Base-by-base conservation (phyloP, 108 stramenopile species). In the Pseudonitzschia multistriata region DNA sequence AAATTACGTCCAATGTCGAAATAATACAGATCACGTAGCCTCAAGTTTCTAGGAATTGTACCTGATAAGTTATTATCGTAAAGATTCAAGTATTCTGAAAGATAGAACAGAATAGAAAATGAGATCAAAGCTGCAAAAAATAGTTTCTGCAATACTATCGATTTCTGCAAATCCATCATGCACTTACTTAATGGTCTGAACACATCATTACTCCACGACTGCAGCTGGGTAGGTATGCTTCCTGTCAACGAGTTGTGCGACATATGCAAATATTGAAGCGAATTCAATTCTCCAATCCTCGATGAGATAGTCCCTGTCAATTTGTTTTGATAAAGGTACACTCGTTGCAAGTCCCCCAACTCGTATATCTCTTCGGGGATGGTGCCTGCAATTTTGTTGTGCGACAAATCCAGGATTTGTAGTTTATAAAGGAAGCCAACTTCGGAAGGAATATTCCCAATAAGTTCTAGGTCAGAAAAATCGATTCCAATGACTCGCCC, bases 1-100 rank as follows among this genome's bases (percentile, higher is more conserved):
- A 71, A 45, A 57, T 86, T 86, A 25, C 57, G 31, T 6, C 76
- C 67, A 25, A 86, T 42, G 67, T 83, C 82, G 49, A 86, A 54
- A 55, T 76, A 79, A n/a, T 62, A 78, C 25, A 84, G 34, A 17
- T 69, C 28, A 21, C 66, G 53, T n/a, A 74, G 54, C 13, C 35
- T 5, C 22, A 76, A 37, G 19, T 61, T 49, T 31, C 11, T 13
- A 24, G 79, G 79, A 13, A 79, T 68, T n/a, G 72, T 68, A 1
- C 78, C 78, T 5, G 30, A 65, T 15, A 79, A 47, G 11, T 55
- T 39, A 57, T 79, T 79, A 30, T 70, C 29, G 53, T 79, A 67
- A 0, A 79, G 29, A 65, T 55, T 73, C 52, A 79, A 49, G 36
- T 73, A 79, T 19, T 28, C 72, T 78, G 42, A 8, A 25, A 34